Conservation (phyloP, 345 rosid species). For the Eucalyptus pauciflora region DNA sequence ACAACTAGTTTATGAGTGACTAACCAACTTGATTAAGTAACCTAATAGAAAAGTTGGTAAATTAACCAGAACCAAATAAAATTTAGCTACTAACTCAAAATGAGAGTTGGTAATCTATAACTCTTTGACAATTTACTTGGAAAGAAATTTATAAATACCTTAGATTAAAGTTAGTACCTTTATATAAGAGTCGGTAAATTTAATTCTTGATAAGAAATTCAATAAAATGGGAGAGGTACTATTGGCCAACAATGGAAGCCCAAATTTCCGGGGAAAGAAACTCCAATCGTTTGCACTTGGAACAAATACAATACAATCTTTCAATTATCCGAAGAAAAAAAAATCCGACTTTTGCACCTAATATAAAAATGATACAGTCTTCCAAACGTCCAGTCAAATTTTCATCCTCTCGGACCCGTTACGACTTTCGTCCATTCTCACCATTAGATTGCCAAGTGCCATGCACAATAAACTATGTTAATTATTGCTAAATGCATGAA, state of each 20-base stretch:
- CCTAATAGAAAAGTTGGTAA: too few relatives aligned
- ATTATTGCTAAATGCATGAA: not conserved
- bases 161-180: too few relatives aligned
- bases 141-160: too few relatives aligned
- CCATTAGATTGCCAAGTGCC: not conserved
- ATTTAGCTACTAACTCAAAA: too few relatives aligned
- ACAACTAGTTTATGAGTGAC: too few relatives aligned
- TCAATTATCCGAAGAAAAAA: not conserved
- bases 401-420: not conserved
- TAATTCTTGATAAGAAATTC: not conserved
- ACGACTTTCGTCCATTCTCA: not conserved
- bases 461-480: not conserved
- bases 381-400: not conserved
- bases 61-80: too few relatives aligned
- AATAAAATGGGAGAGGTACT: not conserved
- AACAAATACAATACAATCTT: not conserved
- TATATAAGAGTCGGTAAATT: not conserved
- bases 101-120: too few relatives aligned
- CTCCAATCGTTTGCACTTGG: not conserved
- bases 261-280: not conserved
- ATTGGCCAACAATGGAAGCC: not conserved
- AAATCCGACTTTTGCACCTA: not conserved
- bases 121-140: too few relatives aligned
- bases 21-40: too few relatives aligned
- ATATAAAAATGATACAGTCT: not conserved